Conservation (phyloP, 495 filamentous ascomycete species). For the Lentithecium fluviatile region DNA sequence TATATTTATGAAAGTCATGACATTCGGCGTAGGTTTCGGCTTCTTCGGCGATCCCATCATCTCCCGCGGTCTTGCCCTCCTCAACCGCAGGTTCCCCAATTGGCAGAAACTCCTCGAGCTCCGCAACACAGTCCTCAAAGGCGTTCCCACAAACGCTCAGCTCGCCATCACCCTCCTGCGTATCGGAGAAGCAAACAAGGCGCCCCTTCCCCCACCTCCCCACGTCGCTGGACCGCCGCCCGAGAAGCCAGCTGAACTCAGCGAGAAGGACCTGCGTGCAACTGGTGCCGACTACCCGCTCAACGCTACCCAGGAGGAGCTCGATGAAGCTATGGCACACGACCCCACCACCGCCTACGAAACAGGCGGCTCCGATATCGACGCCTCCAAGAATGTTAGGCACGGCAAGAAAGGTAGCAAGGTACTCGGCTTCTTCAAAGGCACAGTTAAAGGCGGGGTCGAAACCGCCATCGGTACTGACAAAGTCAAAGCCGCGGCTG, state of each 20-base stretch:
- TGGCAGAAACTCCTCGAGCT: slow-evolving; percentile 75
- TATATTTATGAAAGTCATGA: slow-evolving; percentile 67
- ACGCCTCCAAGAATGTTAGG: slow-evolving; percentile 45
- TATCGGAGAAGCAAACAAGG: slow-evolving; percentile 78
- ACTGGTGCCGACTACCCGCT: slow-evolving; percentile 46
- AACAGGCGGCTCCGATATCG: slow-evolving; percentile 42
- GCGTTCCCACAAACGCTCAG: slow-evolving; percentile 87
- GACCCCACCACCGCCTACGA: slow-evolving; percentile 41
- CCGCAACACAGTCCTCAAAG: slow-evolving; percentile 68
- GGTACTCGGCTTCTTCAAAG: slow-evolving; percentile 67
- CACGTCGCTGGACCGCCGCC: slow-evolving; percentile 55
- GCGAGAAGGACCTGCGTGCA: slow-evolving; percentile 48
- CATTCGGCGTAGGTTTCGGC: slow-evolving; percentile 64
- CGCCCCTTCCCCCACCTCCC: slow-evolving; percentile 79
- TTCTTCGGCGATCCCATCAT: slow-evolving; percentile 84
- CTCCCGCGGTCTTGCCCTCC: slow-evolving; percentile 53
- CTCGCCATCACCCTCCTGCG: slow-evolving; percentile 81
- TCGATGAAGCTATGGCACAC: slow-evolving; percentile 48
- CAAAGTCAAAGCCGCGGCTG: slow-evolving; percentile 63
- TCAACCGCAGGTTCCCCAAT: slow-evolving; percentile 67
- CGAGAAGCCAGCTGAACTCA: slow-evolving; percentile 49
- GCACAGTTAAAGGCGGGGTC: slow-evolving; percentile 64
- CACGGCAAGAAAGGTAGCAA: slow-evolving; percentile 49
- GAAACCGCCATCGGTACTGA: slow-evolving; percentile 69
- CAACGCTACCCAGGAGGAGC: slow-evolving; percentile 53